phyloP scores from a whole-genome alignment of 2,329 filamentous ascomycete genomes.

The Trichoderma arundinaceum region DNA sequence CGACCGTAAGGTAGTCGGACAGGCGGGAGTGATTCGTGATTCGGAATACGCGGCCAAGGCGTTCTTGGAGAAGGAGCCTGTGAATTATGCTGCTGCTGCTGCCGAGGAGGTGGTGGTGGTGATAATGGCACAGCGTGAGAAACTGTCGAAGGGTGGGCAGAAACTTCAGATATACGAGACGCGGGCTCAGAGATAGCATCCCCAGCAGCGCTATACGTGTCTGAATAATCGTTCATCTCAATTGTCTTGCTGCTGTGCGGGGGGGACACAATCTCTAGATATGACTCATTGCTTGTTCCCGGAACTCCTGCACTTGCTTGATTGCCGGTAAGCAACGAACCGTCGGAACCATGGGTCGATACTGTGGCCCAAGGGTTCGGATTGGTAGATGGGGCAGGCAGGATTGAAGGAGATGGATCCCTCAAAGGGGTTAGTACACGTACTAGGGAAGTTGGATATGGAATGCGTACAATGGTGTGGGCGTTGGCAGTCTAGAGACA shows the following conservation, averaged over 20 bases:
- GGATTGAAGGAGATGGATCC: not conserved
- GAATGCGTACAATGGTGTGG: not conserved
- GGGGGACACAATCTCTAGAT: not conserved
- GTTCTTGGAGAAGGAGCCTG: too few relatives aligned
- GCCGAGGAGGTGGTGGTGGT: too few relatives aligned
- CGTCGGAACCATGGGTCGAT: not conserved
- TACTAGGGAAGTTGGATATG: not conserved
- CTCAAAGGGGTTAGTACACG: not conserved
- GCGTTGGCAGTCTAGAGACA: not conserved
- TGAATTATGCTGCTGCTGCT: too few relatives aligned
- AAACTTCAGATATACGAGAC: not conserved
- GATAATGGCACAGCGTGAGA: not conserved
- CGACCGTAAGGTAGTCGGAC: too few relatives aligned
- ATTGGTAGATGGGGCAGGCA: not conserved
- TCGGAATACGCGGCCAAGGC: too few relatives aligned
- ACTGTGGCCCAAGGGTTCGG: not conserved
- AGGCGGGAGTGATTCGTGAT: too few relatives aligned
- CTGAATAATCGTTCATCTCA: too few relatives aligned
- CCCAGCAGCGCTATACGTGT: too few relatives aligned
- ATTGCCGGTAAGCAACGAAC: not conserved
- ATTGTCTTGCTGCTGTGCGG: too few relatives aligned
- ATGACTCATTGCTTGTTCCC: not conserved
- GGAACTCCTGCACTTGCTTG: not conserved
- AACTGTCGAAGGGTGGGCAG: not conserved
- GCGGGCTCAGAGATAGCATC: too few relatives aligned